These are phyloP conservation scores for Melanopsichium pennsylvanicum DNA, from an alignment of 1,284 basidiomycete genomes.

Conservation along the genomic window DNA sequence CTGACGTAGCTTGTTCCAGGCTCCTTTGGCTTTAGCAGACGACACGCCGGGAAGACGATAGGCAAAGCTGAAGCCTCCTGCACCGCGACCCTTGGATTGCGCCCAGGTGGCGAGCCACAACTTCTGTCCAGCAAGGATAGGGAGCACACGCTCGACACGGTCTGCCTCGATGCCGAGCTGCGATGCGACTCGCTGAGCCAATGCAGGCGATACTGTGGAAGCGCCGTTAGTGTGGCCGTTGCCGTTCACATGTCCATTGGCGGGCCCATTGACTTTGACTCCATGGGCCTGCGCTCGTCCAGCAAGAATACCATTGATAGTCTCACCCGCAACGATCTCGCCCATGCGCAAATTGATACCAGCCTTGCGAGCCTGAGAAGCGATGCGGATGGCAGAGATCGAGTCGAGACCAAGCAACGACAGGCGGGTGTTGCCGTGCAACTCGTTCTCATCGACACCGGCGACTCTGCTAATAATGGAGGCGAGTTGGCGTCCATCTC, in stretches of 20 bases:
- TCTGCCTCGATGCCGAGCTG: constrained; percentile 14
- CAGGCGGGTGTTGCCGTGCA: constrained; percentile 38
- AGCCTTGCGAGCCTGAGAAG: constrained; percentile 42
- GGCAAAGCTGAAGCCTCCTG: constrained; percentile 50
- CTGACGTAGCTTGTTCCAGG: constrained; percentile 45
- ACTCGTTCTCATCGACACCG: constrained; percentile 14
- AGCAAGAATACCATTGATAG: constrained; percentile 33
- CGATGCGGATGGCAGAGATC: constrained; percentile 59
- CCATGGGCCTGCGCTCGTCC: constrained; percentile 4
- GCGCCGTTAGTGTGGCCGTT: not conserved
- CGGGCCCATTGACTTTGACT: constrained; percentile 6
- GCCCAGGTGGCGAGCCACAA: constrained; percentile 46
- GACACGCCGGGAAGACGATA: constrained; percentile 25
- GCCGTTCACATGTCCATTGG: constrained; percentile 8
- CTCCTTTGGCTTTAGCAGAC: constrained; percentile 10
- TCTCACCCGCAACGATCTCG: constrained; percentile 50
- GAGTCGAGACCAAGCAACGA: constrained; percentile 59
- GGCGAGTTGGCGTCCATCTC: constrained; percentile 37
- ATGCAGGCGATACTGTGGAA: not conserved
- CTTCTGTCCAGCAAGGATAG: constrained; percentile 51
- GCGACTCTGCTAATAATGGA: constrained; percentile 35
- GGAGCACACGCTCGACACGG: constrained; percentile 44
- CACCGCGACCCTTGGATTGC: constrained; percentile 9
- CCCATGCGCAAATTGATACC: constrained; percentile 44
- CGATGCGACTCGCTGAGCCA: constrained; percentile 14